These are phyloP conservation scores for Juncus inflexus DNA, from an alignment of 176 grass and related monocot species.

Conservation along the genomic window DNA sequence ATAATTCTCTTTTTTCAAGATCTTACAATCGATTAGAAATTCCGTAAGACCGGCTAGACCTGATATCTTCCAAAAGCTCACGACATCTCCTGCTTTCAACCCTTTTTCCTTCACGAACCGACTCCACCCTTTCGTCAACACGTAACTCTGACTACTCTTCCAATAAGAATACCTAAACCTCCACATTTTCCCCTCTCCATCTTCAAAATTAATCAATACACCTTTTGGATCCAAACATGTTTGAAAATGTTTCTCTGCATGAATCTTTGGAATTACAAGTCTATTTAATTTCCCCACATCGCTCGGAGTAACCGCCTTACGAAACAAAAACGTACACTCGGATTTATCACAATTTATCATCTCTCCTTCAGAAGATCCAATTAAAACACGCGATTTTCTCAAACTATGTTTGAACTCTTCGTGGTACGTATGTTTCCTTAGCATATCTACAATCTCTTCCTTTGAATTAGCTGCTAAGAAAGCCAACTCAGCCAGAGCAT, in stretches of 20 bases:
- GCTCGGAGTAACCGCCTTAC: constrained; percentile 84
- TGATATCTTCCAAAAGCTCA: constrained; percentile 52
- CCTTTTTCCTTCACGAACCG: constrained; percentile 88
- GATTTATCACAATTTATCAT: constrained; percentile 33
- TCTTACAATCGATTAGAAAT: constrained; percentile 75
- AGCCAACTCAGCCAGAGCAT: constrained; percentile 32
- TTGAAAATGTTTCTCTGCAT: constrained; percentile 88
- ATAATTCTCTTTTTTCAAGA: neutral
- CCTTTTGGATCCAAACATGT: constrained; percentile 29
- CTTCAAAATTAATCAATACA: constrained; percentile 87
- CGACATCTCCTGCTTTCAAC: constrained; percentile 60
- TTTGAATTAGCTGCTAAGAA: constrained; percentile 82
- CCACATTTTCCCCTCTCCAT: constrained; percentile 74
- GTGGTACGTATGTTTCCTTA: constrained; percentile 83
- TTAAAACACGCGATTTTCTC: constrained; percentile 19
- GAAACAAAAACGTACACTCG: constrained; percentile 51
- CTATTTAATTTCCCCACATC: constrained; percentile 96
- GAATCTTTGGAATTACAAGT: constrained; percentile 90
- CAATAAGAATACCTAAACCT: constrained; percentile 83
- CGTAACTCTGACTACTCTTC: constrained; percentile 99
- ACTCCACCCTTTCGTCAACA: constrained; percentile 96
- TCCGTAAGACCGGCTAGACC: constrained; percentile 41
- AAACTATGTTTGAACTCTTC: constrained; percentile 82
- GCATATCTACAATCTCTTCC: constrained; percentile 87
- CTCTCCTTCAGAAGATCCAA: constrained; percentile 31